These are phyloP conservation scores for Drosera capensis DNA, from an alignment of 148 eudicot species.

Conservation along the genomic window DNA sequence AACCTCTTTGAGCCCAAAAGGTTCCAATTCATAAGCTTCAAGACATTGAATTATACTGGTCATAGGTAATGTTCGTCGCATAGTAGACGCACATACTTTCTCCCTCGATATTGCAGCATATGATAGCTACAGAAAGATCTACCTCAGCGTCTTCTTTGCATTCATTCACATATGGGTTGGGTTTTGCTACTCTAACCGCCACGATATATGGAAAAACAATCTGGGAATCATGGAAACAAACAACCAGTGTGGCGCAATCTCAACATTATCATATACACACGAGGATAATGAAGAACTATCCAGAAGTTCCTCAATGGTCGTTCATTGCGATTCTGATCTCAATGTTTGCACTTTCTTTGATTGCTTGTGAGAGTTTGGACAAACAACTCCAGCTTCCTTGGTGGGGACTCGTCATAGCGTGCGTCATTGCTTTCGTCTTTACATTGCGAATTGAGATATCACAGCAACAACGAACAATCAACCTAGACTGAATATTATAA, in stretches of 20 bases:
- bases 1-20: constrained; percentile 21
- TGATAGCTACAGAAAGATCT: constrained; percentile 15
- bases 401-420: constrained; percentile 60
- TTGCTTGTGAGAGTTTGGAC: constrained; percentile 30
- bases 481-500: constrained; percentile 32
- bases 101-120: constrained; percentile 9
- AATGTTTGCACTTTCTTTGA: constrained; percentile 22
- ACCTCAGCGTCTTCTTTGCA: constrained; percentile 17
- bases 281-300: constrained; percentile 50
- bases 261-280: constrained; percentile 31
- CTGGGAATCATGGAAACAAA: constrained; percentile 8
- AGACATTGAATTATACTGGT: constrained; percentile 21
- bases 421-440: constrained; percentile 24
- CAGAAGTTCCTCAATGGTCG: constrained; percentile 61
- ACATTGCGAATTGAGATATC: constrained; percentile 49
- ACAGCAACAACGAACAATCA: constrained; percentile 48
- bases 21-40: constrained; percentile 25
- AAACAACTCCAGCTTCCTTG: constrained; percentile 62
- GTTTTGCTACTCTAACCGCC: constrained; percentile 18
- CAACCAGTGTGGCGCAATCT: background rate
- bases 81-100: constrained; percentile 15
- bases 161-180: constrained; percentile 17
- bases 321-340: constrained; percentile 17
- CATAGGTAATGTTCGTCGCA: constrained; percentile 18
- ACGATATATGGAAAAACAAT: constrained; percentile 22